Evolutionary conservation across 2,329 filamentous ascomycete species (phyloP).

Genomic region (Didymella arachidicola): DNA sequence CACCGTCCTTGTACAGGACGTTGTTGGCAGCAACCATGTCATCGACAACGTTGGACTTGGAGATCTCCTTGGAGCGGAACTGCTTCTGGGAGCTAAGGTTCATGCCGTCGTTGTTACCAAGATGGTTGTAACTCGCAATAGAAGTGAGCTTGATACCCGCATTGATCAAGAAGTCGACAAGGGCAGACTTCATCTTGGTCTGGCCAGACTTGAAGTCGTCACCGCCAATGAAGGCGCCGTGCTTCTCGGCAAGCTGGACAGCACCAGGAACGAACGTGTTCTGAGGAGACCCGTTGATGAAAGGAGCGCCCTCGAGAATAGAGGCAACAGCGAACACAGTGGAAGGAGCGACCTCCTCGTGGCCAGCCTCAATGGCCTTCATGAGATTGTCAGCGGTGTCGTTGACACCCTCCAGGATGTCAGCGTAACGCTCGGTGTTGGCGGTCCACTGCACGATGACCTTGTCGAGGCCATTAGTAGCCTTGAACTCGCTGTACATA

Average conservation of each 20-base stretch:
- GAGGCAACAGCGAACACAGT: slow-evolving; percentile 95
- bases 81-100: slow-evolving; percentile 97
- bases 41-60: slow-evolving; percentile 98
- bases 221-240: slow-evolving; percentile 90
- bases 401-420: slow-evolving; percentile 87
- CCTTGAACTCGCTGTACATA: slow-evolving; percentile 77
- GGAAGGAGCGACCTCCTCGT: slow-evolving; percentile 91
- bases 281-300: slow-evolving; percentile 99
- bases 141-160: slow-evolving; percentile 98
- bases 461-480: slow-evolving; percentile 84
- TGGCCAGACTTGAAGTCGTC: slow-evolving; percentile 99
- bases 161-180: slow-evolving; percentile 98
- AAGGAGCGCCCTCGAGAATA: slow-evolving; percentile 87
- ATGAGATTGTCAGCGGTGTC: slow-evolving; percentile 96
- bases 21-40: slow-evolving; percentile 98
- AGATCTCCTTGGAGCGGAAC: slow-evolving; percentile 99
- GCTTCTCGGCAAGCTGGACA: slow-evolving; percentile 85
- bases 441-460: slow-evolving; percentile 98
- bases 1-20: slow-evolving; percentile 87
- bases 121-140: slow-evolving; percentile 98
- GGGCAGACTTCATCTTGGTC: slow-evolving; percentile 99
- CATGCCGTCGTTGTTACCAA: slow-evolving; percentile 99
- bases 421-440: slow-evolving; percentile 97
- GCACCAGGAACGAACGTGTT: slow-evolving; percentile 98
- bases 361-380: slow-evolving; percentile 83